Base-by-base conservation (phyloP, 2,329 filamentous ascomycete species). In the Pseudogymnoascus sp. region DNA sequence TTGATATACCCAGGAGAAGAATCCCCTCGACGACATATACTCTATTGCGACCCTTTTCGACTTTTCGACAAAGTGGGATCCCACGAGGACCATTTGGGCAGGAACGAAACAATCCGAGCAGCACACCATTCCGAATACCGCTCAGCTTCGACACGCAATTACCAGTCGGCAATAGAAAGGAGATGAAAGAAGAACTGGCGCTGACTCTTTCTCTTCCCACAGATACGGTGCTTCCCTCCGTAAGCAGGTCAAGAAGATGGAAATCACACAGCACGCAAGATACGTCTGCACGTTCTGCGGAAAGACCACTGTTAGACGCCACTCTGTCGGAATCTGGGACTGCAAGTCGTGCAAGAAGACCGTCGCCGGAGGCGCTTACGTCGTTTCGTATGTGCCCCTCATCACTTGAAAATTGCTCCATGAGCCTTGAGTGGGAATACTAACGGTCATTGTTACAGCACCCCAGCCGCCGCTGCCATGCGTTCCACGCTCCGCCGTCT, bases 221-320 rank as follows among this genome's bases (percentile, higher is more conserved):
- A 93, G 92, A 87, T 96, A 96, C 83, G 95, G 93, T 93, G 93
- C 95, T 79, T 98, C 95, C 77, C 92, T 98, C 82, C 92, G 93
- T 83, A 98, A 98, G 88, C 93, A 92, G 80, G 89, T 95, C 78
- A 98, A 98, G 92, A 97, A 97, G 90, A 96, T 97, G 90, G 95
- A 98, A 89, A 90, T 98, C 80, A 90, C 91, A 76, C 95, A 98
- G 83, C 95, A 99, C 86, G 92, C 92, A 83, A 90, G 90, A 80
- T 98, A 97, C 80, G 88, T 88, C 78, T 98, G 93, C 88, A 93
- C 93, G 72, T 99, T 98, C 90, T 96, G 92, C 87, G 93, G 93
- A 78, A 98, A 98, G 89, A 89, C 87, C 79, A 90, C 89, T 75
- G 92, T 96, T 78, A 92, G 92, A 85, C 89, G 93, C 77, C 85